Base-by-base conservation (phyloP, 768 basidiomycete species). In the Mycena vitilis region DNA sequence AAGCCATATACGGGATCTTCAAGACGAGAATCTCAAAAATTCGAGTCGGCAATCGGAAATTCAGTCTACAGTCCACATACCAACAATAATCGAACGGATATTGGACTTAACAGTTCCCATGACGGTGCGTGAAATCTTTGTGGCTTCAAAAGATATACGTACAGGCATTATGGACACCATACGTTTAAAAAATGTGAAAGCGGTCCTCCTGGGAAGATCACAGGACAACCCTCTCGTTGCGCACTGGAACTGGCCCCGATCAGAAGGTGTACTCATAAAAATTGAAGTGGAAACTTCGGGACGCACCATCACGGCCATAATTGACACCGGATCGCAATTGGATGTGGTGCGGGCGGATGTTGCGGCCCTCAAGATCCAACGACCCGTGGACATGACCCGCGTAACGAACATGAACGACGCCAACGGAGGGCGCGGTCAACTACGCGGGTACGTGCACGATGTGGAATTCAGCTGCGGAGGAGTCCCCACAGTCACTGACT, bases 401-500 rank as follows among this genome's bases (percentile, higher is more conserved):
- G 18, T 56, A 3, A 56, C 55, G 2, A 56, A 56, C 10, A 56
- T 56, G 55, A 56, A 57, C 53, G 78, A 79, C 53, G 78, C 76
- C 0, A 80, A 78, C 68, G 77, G 78, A 2, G 75, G 74, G 10
- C 60, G 70, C 47, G 72, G 73, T 0, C 47, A 63, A 1, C 58
- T 76, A 12, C 54, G 57, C 42, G 78, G 78, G n/a, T 59, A 74
- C 42, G 66, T 75, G 15, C 25, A 65, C 7, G 60, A 69, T 25
- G 75, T 75, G 4, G 67, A 68, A 2, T 40, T 80, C 0, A 42
- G 30, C 5, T 73, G 73, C 40, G 77, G 78, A 61, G 62, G 47
- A 8, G 60, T 77, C 0, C 25, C 5, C 0, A 78, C 77, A 0
- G 18, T 12, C 7, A 74, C 76, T 9, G 72, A 76, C 54, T 20